Evolutionary conservation across 2,329 filamentous ascomycete species (phyloP), one percentile per base, ranked within the genome.

Genomic region (Piedraia hortae): DNA sequence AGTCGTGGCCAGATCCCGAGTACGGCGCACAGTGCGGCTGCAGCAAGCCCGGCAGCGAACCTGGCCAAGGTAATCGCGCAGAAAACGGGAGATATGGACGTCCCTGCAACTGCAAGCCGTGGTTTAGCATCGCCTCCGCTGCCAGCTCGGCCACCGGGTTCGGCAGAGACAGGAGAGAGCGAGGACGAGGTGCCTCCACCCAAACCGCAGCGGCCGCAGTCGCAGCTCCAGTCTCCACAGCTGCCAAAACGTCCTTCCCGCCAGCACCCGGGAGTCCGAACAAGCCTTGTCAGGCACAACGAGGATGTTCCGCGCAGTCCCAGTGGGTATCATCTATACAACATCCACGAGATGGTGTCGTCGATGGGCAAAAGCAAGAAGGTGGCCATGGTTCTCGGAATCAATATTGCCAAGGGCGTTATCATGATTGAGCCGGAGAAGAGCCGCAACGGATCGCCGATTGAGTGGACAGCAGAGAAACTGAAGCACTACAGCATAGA

Each of bases 401-500:
- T 93, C 38, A 91, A 93, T 41, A 55, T 85, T 25, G 67, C 70
- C 21, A 88, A 75, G 9, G 80, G 80, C 17, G 62, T 70, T 14
- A 88, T 97, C 33, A 66, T 90, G 46, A 75, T 97, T 35, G 73
- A 78, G 0, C 80, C 82, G 0, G 82, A 88, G 41, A 75, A 72
- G 41, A 57, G 66, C 21, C 59, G 66, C 29, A 77, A 91, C 42
- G 80, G 77, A 2, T 70, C 73, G 3, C 67, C 74, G 27, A 69
- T 88, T 39, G 80, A 89, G 45, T 97, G 85, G 85, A 71, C 69
- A 1, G 82, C 78, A 1, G 80, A 93, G 19, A 85, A 73, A 42
- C 70, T 97, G 57, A 78, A 72, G n/a, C 77, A 91, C 45, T 93
- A 93, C 45, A 91, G 80, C 11, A 77, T 89, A 26, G 85, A 97